phyloP scores from a whole-genome alignment of 805 yeast genomes.

The Maudiozyma pseudohumilis region DNA sequence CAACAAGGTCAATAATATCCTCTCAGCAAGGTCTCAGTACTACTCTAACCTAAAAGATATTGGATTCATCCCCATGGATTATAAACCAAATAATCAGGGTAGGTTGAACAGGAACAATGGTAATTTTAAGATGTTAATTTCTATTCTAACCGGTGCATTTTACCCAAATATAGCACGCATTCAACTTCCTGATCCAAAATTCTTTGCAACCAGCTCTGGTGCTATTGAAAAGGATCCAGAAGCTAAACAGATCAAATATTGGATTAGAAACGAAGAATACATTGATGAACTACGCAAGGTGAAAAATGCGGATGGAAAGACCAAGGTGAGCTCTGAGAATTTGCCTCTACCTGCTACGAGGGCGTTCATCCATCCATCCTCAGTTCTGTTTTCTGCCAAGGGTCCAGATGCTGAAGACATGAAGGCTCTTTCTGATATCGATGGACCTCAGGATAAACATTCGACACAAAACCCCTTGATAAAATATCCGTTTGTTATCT shows the following conservation, averaged over 20 bases:
- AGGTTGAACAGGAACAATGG: conserved; percentile 42
- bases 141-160: conserved; percentile 69
- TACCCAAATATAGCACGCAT: conserved; percentile 79
- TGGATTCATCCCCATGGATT: conserved; percentile 59
- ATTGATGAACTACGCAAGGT: conserved; percentile 23
- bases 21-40: conserved; percentile 61
- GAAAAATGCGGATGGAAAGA: conserved; percentile 7
- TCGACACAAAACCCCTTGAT: conserved; percentile 29
- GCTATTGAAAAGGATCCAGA: conserved; percentile 83
- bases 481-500: conserved; percentile 55
- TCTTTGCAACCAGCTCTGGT: conserved; percentile 58
- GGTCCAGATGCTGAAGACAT: conserved; percentile 18
- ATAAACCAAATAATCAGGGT: conserved; percentile 24
- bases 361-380: conserved; percentile 82
- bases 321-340: conserved; percentile 4
- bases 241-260: conserved; percentile 57
- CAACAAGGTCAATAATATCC: conserved; percentile 58
- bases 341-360: conserved; percentile 47
- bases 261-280: conserved; percentile 57
- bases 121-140: conserved; percentile 44
- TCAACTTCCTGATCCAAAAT: conserved; percentile 75
- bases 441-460: conserved; percentile 14
- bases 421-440: conserved; percentile 15
- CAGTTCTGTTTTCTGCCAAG: conserved; percentile 52
- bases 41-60: conserved; percentile 62